Percentiles rank a stretch among this genome's conserved stretches.
Evolutionary conservation across 164 flowering plant species (phyloP).

Genomic region (Tetrastigma voinierianum): DNA sequence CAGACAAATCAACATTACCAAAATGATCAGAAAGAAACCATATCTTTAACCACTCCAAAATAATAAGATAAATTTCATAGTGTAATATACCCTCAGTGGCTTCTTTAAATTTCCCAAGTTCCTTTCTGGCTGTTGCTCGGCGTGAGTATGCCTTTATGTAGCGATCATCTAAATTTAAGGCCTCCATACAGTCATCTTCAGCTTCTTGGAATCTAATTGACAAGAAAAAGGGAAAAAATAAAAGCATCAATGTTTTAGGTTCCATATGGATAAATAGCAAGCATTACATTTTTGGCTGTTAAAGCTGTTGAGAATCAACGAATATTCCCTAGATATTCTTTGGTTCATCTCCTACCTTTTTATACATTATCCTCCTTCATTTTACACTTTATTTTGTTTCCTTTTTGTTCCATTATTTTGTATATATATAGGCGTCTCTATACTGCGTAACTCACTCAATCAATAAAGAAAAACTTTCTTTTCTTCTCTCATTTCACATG

Average conservation of each 20-base stretch:
- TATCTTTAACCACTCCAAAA: not conserved
- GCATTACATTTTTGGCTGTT: not conserved
- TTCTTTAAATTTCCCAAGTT: conserved; percentile 79
- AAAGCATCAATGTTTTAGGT: not conserved
- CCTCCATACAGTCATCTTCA: conserved; percentile 94
- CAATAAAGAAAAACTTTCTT: too few species aligned
- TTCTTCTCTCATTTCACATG: too few species aligned
- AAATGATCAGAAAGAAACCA: not conserved
- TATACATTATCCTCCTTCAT: too few species aligned
- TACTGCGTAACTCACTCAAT: too few species aligned
- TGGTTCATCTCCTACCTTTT: too few species aligned
- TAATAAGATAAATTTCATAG: not conserved
- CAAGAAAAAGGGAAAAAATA: not conserved
- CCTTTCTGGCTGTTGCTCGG: conserved; percentile 93
- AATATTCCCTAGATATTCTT: too few species aligned
- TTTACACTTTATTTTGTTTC: too few species aligned
- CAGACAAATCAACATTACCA: conserved; percentile 6
- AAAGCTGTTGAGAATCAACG: too few species aligned
- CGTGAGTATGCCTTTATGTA: conserved; percentile 96
- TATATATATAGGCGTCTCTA: too few species aligned
- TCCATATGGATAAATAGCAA: not conserved
- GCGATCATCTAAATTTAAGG: conserved; percentile 90
- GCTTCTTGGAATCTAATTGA: conserved; percentile 74
- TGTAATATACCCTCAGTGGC: conserved; percentile 65
- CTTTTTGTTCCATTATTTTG: too few species aligned